phyloP scores from a whole-genome alignment of 768 basidiomycete species.

The Mycena rosella region DNA sequence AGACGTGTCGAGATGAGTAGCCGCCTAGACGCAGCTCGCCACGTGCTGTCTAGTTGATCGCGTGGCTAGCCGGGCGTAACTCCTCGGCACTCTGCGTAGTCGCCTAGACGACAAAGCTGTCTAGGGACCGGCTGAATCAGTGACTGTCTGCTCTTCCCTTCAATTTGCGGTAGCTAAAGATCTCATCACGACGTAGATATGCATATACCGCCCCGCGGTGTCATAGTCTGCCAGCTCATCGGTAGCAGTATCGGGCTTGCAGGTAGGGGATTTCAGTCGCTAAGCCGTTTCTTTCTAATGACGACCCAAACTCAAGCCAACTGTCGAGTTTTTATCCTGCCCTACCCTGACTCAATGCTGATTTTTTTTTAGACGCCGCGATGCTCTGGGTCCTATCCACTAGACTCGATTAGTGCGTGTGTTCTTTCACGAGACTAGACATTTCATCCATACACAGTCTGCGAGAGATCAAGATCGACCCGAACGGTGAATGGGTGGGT shows the following conservation, averaged over 20 bases:
- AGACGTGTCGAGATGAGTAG: too few relatives aligned
- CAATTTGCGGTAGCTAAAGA: too few relatives aligned
- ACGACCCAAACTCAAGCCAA: not conserved
- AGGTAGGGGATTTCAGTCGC: not conserved
- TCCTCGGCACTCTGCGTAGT: too few relatives aligned
- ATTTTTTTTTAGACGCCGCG: not conserved
- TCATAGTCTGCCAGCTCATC: slow-evolving; percentile 8
- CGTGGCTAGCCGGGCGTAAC: too few relatives aligned
- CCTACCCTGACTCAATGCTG: not conserved
- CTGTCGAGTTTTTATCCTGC: not conserved
- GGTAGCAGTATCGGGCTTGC: not conserved
- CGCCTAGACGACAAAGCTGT: too few relatives aligned
- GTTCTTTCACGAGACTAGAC: not conserved
- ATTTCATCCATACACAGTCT: not conserved
- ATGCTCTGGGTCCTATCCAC: slow-evolving; percentile 16
- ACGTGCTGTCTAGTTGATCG: too few relatives aligned
- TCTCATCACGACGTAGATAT: not conserved
- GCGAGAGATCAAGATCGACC: slow-evolving; percentile 6
- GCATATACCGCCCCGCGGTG: slow-evolving; percentile 10
- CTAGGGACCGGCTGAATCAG: too few relatives aligned
- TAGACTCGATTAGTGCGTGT: slow-evolving; percentile 12
- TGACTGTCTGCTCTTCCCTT: too few relatives aligned
- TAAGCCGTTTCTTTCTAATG: too few relatives aligned
- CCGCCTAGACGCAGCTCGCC: too few relatives aligned
- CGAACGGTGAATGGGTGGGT: slow-evolving; percentile 20